Evolutionary conservation across 352 stramenopile genomes (phyloP).

Genomic region (Ochromonadaceae sp.): DNA sequence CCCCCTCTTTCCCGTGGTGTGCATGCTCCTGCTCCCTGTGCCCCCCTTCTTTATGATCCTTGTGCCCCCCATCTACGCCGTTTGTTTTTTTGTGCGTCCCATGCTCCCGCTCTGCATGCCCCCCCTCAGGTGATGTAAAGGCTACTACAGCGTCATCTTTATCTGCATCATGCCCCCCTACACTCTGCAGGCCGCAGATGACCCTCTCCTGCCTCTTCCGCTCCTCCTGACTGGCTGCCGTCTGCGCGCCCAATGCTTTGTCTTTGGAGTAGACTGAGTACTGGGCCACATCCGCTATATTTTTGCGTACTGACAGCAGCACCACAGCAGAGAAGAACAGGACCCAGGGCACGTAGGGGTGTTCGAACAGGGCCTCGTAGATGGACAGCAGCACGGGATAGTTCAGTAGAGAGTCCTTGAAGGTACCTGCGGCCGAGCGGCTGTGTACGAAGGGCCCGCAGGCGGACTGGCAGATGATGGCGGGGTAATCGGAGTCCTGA

Average conservation of each 20-base stretch:
- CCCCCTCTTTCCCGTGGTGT: too few species aligned
- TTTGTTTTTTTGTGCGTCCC: too few species aligned
- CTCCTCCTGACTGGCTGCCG: neutral
- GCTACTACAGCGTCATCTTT: too few species aligned
- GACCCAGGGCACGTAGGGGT: constrained; percentile 7
- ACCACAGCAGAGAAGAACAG: too few species aligned
- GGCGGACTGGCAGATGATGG: neutral
- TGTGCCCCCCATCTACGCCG: too few species aligned
- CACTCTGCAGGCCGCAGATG: too few species aligned
- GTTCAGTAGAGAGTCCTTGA: neutral
- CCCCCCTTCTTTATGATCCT: too few species aligned
- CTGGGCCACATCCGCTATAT: neutral
- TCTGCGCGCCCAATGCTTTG: neutral
- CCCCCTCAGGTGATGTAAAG: too few species aligned
- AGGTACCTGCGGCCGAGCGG: neutral
- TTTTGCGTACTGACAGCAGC: too few species aligned
- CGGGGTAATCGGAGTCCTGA: neutral
- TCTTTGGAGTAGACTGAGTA: neutral
- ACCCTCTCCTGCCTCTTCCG: constrained; percentile 12
- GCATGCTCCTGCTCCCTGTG: too few species aligned
- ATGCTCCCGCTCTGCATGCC: too few species aligned
- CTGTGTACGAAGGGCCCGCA: constrained; percentile 9
- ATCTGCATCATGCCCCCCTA: too few species aligned
- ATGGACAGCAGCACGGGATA: neutral
- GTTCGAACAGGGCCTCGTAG: neutral